Percentiles rank a stretch among this genome's conserved stretches.
Evolutionary conservation across 805 yeast species (phyloP).

Genomic region (Ogataea parapolymorpha): DNA sequence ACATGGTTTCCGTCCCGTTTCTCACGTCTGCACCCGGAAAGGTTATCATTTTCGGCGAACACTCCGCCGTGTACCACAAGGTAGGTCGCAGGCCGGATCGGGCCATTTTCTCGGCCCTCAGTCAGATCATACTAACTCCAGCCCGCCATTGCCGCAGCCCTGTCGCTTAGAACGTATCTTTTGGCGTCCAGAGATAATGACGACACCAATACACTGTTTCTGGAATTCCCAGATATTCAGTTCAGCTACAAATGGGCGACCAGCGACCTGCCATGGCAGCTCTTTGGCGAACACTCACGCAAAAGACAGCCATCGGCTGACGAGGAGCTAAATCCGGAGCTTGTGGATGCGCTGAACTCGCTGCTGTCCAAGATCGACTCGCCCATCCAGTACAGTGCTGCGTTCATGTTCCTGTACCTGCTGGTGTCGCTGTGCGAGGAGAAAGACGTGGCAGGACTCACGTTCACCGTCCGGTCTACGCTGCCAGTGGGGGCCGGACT

Average conservation of each 20-base stretch:
- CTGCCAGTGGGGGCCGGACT: slow-evolving; percentile 96
- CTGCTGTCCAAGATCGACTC: slow-evolving; percentile 45
- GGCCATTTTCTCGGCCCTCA: neutral
- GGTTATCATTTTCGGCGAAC: slow-evolving; percentile 94
- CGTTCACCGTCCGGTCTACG: slow-evolving; percentile 72
- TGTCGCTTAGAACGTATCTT: slow-evolving; percentile 79
- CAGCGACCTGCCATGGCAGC: slow-evolving; percentile 59
- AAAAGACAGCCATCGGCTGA: slow-evolving; percentile 35
- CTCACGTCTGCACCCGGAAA: slow-evolving; percentile 94
- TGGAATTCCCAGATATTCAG: slow-evolving; percentile 83
- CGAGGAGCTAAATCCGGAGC: slow-evolving; percentile 57
- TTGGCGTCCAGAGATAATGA: slow-evolving; percentile 49
- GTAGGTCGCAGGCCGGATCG: slow-evolving; percentile 29
- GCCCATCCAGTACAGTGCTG: slow-evolving; percentile 69
- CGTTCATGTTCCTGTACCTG: slow-evolving; percentile 79
- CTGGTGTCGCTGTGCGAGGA: slow-evolving; percentile 56
- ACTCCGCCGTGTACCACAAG: slow-evolving; percentile 87
- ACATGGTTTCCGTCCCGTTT: slow-evolving; percentile 45
- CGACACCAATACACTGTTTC: slow-evolving; percentile 42
- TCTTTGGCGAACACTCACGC: slow-evolving; percentile 25
- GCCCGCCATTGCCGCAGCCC: slow-evolving; percentile 96
- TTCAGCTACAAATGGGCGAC: slow-evolving; percentile 63
- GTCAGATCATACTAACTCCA: slow-evolving; percentile 20
- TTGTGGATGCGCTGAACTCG: slow-evolving; percentile 47
- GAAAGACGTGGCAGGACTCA: slow-evolving; percentile 43